These are phyloP conservation scores for Trichosporon sp. DNA, from an alignment of 1,284 basidiomycete species.

Conservation along the genomic window DNA sequence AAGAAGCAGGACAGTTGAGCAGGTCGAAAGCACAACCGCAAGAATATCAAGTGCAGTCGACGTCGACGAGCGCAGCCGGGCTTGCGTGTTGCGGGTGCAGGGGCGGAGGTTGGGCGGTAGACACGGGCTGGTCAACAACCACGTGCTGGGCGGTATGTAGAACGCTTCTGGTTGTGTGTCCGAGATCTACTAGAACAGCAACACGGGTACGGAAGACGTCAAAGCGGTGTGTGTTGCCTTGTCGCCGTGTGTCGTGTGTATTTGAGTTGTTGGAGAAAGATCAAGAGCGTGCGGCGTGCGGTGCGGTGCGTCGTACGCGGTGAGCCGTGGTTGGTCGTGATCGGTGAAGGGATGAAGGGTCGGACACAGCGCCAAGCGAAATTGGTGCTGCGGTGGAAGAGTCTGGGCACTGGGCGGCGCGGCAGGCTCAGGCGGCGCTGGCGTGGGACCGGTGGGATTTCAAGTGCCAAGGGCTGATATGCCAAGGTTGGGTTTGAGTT, in stretches of 20 bases:
- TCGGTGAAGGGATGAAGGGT: constrained; percentile 14
- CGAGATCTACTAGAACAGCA: constrained; percentile 10
- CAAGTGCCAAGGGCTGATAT: background rate
- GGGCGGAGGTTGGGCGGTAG: constrained; percentile 13
- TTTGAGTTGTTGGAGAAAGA: background rate
- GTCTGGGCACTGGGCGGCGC: constrained; percentile 17
- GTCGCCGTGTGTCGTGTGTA: constrained; percentile 11
- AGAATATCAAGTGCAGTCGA: constrained; percentile 11
- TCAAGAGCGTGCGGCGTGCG: background rate
- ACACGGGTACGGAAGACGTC: constrained; percentile 3
- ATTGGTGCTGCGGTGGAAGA: constrained; percentile 19
- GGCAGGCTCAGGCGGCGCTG: background rate
- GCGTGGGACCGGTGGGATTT: background rate
- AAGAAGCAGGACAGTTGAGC: constrained; percentile 5
- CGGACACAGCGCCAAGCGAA: constrained; percentile 15
- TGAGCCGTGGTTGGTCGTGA: constrained; percentile 20
- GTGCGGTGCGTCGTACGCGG: background rate
- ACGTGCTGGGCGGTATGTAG: constrained; percentile 9
- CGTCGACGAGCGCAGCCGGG: constrained; percentile 17
- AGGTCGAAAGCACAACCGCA: constrained; percentile 17
- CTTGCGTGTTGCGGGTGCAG: background rate
- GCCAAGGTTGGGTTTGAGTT: constrained; percentile 18
- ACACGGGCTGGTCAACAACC: constrained; percentile 15
- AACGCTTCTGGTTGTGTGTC: background rate
- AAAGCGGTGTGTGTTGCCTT: background rate